Evolutionary conservation across 306 rosid species (phyloP).

Genomic region (cucumber (Cucumis sativus)): DNA sequence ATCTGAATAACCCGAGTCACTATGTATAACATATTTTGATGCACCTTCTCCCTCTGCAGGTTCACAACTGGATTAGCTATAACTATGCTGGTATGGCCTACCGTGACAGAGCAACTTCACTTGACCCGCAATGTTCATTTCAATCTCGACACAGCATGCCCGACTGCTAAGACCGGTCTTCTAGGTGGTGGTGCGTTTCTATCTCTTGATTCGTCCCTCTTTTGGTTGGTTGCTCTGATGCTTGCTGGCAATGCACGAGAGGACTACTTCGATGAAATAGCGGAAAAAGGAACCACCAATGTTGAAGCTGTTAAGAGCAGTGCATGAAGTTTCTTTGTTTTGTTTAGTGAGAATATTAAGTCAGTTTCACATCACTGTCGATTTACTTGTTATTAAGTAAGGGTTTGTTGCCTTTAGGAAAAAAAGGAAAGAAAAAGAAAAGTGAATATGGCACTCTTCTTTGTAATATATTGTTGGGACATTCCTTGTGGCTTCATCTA

Average conservation of each 20-base stretch:
- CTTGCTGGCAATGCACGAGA: constrained; percentile 66
- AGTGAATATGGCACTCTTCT: background rate
- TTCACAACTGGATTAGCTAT: constrained; percentile 48
- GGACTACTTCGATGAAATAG: constrained; percentile 53
- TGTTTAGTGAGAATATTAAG: background rate
- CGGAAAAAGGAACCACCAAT: background rate
- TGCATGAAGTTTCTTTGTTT: background rate
- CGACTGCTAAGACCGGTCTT: constrained; percentile 73
- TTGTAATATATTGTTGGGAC: background rate
- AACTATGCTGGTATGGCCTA: constrained; percentile 42
- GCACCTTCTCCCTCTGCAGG: constrained; percentile 20
- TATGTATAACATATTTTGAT: background rate
- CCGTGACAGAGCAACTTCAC: constrained; percentile 44
- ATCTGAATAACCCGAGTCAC: no score
- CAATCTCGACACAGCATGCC: constrained; percentile 23
- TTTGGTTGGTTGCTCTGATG: constrained; percentile 87
- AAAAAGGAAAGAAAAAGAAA: no score
- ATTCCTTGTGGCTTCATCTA: background rate
- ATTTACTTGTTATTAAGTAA: background rate
- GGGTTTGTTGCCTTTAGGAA: background rate
- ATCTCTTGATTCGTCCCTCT: constrained; percentile 67
- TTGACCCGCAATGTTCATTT: constrained; percentile 20
- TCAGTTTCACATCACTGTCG: background rate
- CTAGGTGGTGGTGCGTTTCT: constrained; percentile 89
- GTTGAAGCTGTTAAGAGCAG: background rate